Evolutionary conservation across 2,329 filamentous ascomycete genomes (phyloP), one percentile per base, ranked within the genome.

Genomic region (Apiospora malaysiana): DNA sequence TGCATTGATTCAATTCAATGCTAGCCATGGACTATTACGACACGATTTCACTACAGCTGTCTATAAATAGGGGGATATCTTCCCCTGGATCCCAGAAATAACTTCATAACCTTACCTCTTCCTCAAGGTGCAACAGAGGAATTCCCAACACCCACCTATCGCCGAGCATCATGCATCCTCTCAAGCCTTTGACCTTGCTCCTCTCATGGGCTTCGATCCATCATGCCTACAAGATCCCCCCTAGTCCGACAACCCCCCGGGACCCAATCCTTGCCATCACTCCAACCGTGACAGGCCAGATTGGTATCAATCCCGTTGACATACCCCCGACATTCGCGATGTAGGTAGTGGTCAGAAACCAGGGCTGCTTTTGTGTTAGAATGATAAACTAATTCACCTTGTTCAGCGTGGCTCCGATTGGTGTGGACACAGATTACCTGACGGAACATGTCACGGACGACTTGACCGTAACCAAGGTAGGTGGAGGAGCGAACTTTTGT

Each of bases 251-350:
- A 12, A 63, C 7, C 18, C 56, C 56, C 56, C 32, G 4, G 10
- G 32, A n/a, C 2, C 56, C 56, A 21, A 21, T 63, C 9, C 32
- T 40, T 7, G 56, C 56, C 32, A 63, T 63, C 56, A 40, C 21
- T 21, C 56, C 56, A 4, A 63, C 56, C 1, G 16, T 63, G 56
- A 40, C 56, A 12, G 56, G 56, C 21, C 56, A 63, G 32, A 63
- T 63, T 18, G 56, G 56, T n/a, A 63, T 63, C 32, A 63, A 63
- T 32, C 32, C 56, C 5, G 56, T 63, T n/a, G 56, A 63, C 18
- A 40, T 63, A 63, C 18, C 56, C 56, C 56, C 56, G 3, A 4
- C 12, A 12, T 21, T 9, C 1, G 37, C 56, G 9, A 12, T 63
- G 56, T 63, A 40, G n/a, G 56, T 23, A 9, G 8, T 5, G 4